Conservation (phyloP, 2,329 filamentous ascomycete genomes). For the Cryphonectria parasitica region DNA sequence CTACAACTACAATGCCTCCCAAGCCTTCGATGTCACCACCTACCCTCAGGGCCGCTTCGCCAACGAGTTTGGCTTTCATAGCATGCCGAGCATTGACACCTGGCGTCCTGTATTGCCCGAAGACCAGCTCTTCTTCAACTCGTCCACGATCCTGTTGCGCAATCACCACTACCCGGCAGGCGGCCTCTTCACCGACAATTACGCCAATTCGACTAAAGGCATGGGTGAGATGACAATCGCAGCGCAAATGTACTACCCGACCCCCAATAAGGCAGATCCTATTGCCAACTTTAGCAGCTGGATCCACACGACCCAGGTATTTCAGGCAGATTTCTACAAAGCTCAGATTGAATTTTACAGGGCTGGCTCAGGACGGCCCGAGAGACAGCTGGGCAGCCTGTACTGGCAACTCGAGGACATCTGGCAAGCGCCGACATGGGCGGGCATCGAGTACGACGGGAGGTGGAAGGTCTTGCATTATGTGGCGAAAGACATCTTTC, state of each 20-base stretch:
- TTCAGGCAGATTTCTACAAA: slow-evolving; percentile 66
- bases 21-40: slow-evolving; percentile 56
- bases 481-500: slow-evolving; percentile 59
- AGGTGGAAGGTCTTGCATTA: slow-evolving; percentile 67
- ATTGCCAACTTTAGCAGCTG: slow-evolving; percentile 64
- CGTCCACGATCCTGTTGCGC: slow-evolving; percentile 55
- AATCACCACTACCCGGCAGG: slow-evolving; percentile 64
- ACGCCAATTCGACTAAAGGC: slow-evolving; percentile 46
- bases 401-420: slow-evolving; percentile 71
- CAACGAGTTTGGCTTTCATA: slow-evolving; percentile 67
- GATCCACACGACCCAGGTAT: slow-evolving; percentile 65
- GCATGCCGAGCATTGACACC: slow-evolving; percentile 62
- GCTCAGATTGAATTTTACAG: slow-evolving; percentile 65
- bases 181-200: slow-evolving; percentile 51
- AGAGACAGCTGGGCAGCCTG: slow-evolving; percentile 61
- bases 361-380: slow-evolving; percentile 58
- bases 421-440: slow-evolving; percentile 68
- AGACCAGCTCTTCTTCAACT: slow-evolving; percentile 61
- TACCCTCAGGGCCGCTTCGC: slow-evolving; percentile 65
- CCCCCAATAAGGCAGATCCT: slow-evolving; percentile 54
- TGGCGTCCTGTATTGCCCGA: slow-evolving; percentile 58
- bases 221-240: slow-evolving; percentile 63
- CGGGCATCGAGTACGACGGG: slow-evolving; percentile 64
- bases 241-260: slow-evolving; percentile 59
- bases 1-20: slow-evolving; percentile 59